phyloP scores from a whole-genome alignment of 2,329 filamentous ascomycete genomes.

The Rhynchosporium agropyri region DNA sequence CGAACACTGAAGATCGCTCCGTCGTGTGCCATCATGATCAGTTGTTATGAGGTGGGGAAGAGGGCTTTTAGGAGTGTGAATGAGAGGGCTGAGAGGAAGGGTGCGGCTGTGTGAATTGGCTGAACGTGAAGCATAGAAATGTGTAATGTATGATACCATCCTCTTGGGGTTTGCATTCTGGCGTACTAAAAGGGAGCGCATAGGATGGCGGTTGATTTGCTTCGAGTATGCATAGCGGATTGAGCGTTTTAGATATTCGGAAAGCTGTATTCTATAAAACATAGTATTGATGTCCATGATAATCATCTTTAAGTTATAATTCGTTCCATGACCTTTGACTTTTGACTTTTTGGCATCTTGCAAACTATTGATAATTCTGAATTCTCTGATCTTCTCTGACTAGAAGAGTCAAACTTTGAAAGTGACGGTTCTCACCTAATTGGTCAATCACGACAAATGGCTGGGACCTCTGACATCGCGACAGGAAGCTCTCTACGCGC shows the following conservation, averaged over 20 bases:
- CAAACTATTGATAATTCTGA: too few relatives aligned
- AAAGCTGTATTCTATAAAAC: constrained; percentile 22
- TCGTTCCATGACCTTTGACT: too few relatives aligned
- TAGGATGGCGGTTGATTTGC: constrained; percentile 16
- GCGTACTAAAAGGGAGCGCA: constrained; percentile 22
- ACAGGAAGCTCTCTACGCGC: constrained; percentile 22
- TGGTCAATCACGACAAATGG: constrained; percentile 8
- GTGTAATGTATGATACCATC: constrained; percentile 30
- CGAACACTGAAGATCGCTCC: constrained; percentile 93
- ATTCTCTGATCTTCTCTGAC: not conserved
- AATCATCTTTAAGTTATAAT: not conserved
- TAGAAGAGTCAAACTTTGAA: too few relatives aligned
- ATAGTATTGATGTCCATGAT: constrained; percentile 7
- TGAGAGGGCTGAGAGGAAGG: constrained; percentile 46
- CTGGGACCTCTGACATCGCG: constrained; percentile 35
- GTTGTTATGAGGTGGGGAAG: constrained; percentile 95
- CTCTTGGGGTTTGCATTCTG: constrained; percentile 19
- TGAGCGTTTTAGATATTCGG: constrained; percentile 24
- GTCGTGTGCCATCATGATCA: constrained; percentile 98
- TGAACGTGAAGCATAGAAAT: too few relatives aligned
- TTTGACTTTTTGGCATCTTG: not conserved
- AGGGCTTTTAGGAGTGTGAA: constrained; percentile 80
- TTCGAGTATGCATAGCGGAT: constrained; percentile 34
- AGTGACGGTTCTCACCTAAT: not conserved
- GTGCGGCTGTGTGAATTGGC: constrained; percentile 5